These are phyloP conservation scores for Botrytis paeoniae DNA, from an alignment of 2,329 filamentous ascomycete species.

Conservation along the genomic window DNA sequence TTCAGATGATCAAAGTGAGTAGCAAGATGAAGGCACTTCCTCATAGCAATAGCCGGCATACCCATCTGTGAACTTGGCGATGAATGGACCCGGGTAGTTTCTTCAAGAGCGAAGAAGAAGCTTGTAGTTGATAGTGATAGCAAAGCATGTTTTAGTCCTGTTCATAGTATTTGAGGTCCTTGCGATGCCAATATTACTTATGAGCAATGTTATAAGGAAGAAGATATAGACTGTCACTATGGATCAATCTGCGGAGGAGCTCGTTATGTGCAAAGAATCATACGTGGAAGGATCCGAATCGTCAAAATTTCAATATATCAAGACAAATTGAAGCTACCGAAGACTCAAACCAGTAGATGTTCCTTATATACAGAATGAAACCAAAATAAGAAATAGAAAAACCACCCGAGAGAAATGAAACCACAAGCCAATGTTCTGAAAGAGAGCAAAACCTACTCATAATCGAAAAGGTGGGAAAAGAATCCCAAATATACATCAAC, in stretches of 20 bases:
- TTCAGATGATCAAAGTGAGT: conserved; percentile 67
- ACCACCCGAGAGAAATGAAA: no score
- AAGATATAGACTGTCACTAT: background rate
- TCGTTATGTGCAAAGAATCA: no score
- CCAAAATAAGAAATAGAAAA: fast-evolving
- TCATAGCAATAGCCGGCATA: conserved; percentile 72
- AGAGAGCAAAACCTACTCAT: background rate
- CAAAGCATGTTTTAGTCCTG: background rate
- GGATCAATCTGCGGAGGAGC: fast-evolving
- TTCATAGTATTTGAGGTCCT: no score
- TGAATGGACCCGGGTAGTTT: conserved; percentile 61
- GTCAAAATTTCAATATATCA: background rate
- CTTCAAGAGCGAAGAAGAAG: conserved; percentile 63
- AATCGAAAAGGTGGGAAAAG: fast-evolving
- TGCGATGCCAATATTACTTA: background rate
- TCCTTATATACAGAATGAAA: background rate
- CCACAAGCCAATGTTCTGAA: background rate
- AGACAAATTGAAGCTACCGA: fast-evolving
- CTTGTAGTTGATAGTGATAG: conserved; percentile 47
- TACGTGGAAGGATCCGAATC: background rate
- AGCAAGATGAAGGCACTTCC: conserved; percentile 70
- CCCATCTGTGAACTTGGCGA: conserved; percentile 61
- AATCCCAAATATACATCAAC: background rate
- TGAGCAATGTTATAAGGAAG: background rate
- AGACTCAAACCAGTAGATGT: background rate